phyloP scores from a whole-genome alignment of 768 basidiomycete species.

The Pisolithus tinctorius region DNA sequence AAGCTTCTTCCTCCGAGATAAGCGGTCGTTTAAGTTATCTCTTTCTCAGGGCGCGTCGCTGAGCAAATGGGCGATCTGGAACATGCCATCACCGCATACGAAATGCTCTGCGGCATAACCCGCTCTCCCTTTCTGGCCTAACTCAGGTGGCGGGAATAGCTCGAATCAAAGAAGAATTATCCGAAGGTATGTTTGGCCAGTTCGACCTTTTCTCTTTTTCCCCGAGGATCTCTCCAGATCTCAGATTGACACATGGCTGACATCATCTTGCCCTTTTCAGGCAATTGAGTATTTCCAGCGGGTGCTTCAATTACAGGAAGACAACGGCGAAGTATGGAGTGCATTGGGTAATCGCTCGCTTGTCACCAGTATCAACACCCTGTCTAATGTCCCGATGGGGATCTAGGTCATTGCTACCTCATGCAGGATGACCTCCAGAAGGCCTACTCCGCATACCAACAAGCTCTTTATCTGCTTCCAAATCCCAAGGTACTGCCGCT shows the following conservation, averaged over 20 bases:
- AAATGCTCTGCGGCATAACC: constrained; percentile 95
- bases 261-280: constrained; percentile 39
- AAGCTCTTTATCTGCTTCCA: constrained; percentile 91
- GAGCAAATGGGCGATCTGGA: constrained; percentile 95
- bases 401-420: constrained; percentile 87
- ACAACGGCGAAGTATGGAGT: constrained; percentile 99
- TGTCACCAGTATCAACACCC: constrained; percentile 8
- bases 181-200: constrained; percentile 64
- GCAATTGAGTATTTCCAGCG: constrained; percentile 97
- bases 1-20: not conserved
- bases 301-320: constrained; percentile 82
- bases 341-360: constrained; percentile 62
- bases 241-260: constrained; percentile 28
- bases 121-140: constrained; percentile 82
- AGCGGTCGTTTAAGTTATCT: constrained; percentile 12
- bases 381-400: constrained; percentile 4
- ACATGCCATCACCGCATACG: constrained; percentile 88
- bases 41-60: constrained; percentile 75
- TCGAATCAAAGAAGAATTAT: constrained; percentile 94
- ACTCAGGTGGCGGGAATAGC: constrained; percentile 94
- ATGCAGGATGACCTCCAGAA: constrained; percentile 99
- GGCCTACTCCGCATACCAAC: constrained; percentile 97
- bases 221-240: constrained; percentile 28
- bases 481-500: constrained; percentile 73
- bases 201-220: constrained; percentile 20